Percentiles rank a stretch among this genome's conserved stretches.
phyloP scores from a whole-genome alignment of 73 alveolate genomes.

The Paramecium primaurelia region DNA sequence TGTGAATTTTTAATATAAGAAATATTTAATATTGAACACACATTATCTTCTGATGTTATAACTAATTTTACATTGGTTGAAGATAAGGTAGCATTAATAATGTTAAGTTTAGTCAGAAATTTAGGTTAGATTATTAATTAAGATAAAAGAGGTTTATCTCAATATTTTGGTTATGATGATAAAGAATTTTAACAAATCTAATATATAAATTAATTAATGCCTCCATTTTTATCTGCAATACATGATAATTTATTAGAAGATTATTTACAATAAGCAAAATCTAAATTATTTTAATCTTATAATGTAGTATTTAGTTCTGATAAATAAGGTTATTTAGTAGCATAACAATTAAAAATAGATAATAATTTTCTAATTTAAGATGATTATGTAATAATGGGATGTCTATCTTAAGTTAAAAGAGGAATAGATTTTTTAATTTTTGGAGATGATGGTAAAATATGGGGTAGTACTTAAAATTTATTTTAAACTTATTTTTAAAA shows the following conservation, averaged over 20 bases:
- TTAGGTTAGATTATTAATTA: background rate
- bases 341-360: conserved; percentile 18
- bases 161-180: conserved; percentile 11
- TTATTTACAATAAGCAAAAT: background rate
- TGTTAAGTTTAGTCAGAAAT: background rate
- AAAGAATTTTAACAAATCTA: background rate
- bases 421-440: background rate
- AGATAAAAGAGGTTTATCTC: background rate
- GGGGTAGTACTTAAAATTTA: conserved; percentile 2
- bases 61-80: background rate
- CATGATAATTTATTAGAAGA: background rate
- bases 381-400: conserved; percentile 17
- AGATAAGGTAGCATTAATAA: background rate
- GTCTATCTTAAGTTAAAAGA: background rate
- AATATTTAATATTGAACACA: background rate
- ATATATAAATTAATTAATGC: background rate
- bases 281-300: background rate
- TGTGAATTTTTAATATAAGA: conserved; percentile 22
- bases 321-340: background rate
- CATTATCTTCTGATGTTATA: background rate
- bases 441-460: background rate
- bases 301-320: background rate
- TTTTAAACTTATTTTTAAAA: background rate
- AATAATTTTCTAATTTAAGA: background rate
- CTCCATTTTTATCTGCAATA: background rate